phyloP scores from a whole-genome alignment of 768 basidiomycete species.

The Polyporus arcularius region DNA sequence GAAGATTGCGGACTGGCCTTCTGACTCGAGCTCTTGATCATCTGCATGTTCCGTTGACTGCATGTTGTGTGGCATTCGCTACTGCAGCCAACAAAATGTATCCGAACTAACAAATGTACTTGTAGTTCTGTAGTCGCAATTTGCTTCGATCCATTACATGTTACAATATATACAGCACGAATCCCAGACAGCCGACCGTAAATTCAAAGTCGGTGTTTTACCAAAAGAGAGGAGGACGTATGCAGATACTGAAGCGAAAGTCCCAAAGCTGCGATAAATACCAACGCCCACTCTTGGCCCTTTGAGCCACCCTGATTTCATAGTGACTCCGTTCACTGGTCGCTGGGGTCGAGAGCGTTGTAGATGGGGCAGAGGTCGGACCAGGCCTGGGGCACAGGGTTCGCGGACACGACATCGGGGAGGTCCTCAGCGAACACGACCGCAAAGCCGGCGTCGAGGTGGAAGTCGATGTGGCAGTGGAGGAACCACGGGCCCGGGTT shows the following conservation, averaged over 20 bases:
- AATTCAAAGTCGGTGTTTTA: no score
- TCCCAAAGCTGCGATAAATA: no score
- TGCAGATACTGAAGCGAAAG: no score
- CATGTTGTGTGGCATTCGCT: no score
- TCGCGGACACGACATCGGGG: conserved; percentile 14
- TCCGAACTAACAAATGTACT: not conserved
- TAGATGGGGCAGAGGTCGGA: conserved; percentile 18
- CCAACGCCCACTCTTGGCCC: not conserved
- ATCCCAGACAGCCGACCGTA: no score
- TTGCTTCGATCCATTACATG: not conserved
- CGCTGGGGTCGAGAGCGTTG: conserved; percentile 13
- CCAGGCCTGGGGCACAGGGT: conserved; percentile 22
- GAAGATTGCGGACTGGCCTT: conserved; percentile 44
- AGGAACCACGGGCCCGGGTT: conserved; percentile 60
- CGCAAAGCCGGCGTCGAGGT: conserved; percentile 40
- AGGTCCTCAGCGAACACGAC: conserved; percentile 44
- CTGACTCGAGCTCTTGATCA: not conserved
- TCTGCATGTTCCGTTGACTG: no score
- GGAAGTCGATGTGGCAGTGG: conserved; percentile 31
- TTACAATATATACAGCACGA: no score
- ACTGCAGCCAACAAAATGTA: no score
- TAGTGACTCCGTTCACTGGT: not conserved
- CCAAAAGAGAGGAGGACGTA: no score
- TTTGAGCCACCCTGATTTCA: no score
- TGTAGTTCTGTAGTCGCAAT: not conserved